Conservation (phyloP, 768 basidiomycete species). For the Leucosporidium scottii region DNA sequence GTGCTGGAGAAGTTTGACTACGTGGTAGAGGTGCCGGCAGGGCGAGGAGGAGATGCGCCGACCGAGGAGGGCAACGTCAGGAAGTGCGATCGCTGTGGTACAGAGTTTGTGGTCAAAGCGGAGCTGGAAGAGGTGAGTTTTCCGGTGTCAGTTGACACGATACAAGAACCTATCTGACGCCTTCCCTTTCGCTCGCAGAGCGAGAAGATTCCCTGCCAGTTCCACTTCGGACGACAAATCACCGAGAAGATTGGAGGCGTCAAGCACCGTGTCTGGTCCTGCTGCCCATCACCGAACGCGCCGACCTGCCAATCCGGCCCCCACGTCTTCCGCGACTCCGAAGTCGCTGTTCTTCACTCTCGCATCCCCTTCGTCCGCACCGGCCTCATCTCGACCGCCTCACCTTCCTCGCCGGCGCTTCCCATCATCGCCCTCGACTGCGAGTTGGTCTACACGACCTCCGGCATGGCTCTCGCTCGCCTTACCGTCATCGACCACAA, state of each 20-base stretch:
- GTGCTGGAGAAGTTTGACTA: slow-evolving; percentile 23
- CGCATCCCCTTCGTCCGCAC: slow-evolving; percentile 65
- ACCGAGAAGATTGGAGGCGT: slow-evolving; percentile 55
- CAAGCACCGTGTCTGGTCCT: slow-evolving; percentile 62
- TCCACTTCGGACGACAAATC: slow-evolving; percentile 74
- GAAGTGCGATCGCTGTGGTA: slow-evolving; percentile 73
- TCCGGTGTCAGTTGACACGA: neutral
- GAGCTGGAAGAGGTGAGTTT: slow-evolving; percentile 37
- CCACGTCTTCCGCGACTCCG: slow-evolving; percentile 79
- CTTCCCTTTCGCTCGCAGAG: slow-evolving; percentile 37
- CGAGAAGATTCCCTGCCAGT: slow-evolving; percentile 58
- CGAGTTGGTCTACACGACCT: slow-evolving; percentile 93
- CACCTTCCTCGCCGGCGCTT: slow-evolving; percentile 46
- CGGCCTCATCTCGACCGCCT: slow-evolving; percentile 7
- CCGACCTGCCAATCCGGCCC: slow-evolving; percentile 65
- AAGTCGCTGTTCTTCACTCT: slow-evolving; percentile 58
- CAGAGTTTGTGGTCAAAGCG: slow-evolving; percentile 61
- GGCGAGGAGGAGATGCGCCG: slow-evolving; percentile 58
- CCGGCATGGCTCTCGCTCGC: slow-evolving; percentile 81
- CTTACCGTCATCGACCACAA: slow-evolving; percentile 75
- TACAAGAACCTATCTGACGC: neutral
- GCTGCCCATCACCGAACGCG: slow-evolving; percentile 60
- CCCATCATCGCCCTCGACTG: slow-evolving; percentile 89
- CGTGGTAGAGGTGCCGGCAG: slow-evolving; percentile 58
- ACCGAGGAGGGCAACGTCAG: slow-evolving; percentile 53